Evolutionary conservation across 352 stramenopile species (phyloP).

Genomic region (Phytophthora tentaculata): DNA sequence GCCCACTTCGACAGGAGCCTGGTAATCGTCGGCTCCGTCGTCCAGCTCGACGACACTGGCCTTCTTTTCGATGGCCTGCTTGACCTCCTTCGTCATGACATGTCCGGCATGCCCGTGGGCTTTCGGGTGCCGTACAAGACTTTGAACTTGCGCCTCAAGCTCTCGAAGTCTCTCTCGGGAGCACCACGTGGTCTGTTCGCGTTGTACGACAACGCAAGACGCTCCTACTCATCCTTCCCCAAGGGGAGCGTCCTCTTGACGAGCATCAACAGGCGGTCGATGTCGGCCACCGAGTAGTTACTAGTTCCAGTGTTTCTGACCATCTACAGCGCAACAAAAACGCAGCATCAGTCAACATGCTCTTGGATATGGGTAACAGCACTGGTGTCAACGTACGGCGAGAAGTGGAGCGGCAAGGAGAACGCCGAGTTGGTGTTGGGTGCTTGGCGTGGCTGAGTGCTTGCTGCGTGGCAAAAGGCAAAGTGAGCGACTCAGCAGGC

Average conservation of each 20-base stretch:
- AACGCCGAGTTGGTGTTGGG: too few relatives aligned
- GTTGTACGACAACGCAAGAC: not conserved
- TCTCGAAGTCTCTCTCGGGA: not conserved
- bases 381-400: too few relatives aligned
- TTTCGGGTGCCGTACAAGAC: constrained; percentile 1
- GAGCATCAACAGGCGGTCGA: not conserved
- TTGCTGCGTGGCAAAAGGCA: not conserved
- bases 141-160: constrained; percentile 14
- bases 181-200: not conserved
- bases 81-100: constrained; percentile 5
- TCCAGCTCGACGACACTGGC: not conserved
- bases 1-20: not conserved
- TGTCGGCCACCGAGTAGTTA: not conserved
- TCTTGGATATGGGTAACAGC: too few relatives aligned
- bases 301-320: not conserved
- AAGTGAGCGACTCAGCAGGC: not conserved
- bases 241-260: not conserved
- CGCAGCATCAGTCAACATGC: too few relatives aligned
- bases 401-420: too few relatives aligned
- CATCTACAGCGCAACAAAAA: not conserved
- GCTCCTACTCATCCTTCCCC: constrained; percentile 10
- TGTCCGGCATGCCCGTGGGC: not conserved
- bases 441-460: too few relatives aligned
- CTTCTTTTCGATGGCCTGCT: constrained; percentile 7
- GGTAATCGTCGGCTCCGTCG: not conserved